Conservation (phyloP, 768 basidiomycete genomes). For the Termitomyces sp. region DNA sequence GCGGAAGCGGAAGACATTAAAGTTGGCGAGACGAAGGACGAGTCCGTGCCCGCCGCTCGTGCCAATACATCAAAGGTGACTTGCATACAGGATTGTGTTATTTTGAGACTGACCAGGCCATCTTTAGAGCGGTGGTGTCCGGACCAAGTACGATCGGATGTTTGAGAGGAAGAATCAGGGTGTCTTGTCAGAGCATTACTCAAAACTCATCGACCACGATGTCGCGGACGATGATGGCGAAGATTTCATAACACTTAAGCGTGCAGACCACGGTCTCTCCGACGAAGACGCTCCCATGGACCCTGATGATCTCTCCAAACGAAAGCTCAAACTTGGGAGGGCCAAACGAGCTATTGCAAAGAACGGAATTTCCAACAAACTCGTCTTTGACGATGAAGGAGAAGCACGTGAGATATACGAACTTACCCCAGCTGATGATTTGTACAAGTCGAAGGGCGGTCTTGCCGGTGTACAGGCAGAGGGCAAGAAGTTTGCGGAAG, state of each 20-base stretch:
- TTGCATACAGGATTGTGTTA: background rate
- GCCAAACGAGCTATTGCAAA: constrained; percentile 73
- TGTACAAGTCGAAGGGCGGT: constrained; percentile 61
- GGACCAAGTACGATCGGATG: constrained; percentile 98
- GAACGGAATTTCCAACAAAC: constrained; percentile 61
- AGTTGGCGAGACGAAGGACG: constrained; percentile 17
- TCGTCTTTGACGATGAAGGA: constrained; percentile 91
- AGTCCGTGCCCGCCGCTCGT: background rate
- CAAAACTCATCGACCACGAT: constrained; percentile 76
- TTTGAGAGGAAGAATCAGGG: constrained; percentile 95
- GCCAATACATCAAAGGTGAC: constrained; percentile 39
- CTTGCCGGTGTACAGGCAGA: constrained; percentile 61
- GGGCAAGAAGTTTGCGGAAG: constrained; percentile 66
- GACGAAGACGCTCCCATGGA: constrained; percentile 23
- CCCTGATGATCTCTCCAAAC: constrained; percentile 68
- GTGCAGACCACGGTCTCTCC: constrained; percentile 80
- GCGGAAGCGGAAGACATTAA: constrained; percentile 22
- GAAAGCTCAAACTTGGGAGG: constrained; percentile 71
- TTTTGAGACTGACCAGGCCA: background rate
- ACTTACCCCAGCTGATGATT: constrained; percentile 71
- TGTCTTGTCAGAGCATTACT: constrained; percentile 87
- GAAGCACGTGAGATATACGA: constrained; percentile 79
- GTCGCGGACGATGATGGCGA: constrained; percentile 46
- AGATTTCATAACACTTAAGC: constrained; percentile 92
- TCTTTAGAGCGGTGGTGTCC: constrained; percentile 38